phyloP scores from a whole-genome alignment of 2,329 filamentous ascomycete species.

The Cercospora brassicicola region DNA sequence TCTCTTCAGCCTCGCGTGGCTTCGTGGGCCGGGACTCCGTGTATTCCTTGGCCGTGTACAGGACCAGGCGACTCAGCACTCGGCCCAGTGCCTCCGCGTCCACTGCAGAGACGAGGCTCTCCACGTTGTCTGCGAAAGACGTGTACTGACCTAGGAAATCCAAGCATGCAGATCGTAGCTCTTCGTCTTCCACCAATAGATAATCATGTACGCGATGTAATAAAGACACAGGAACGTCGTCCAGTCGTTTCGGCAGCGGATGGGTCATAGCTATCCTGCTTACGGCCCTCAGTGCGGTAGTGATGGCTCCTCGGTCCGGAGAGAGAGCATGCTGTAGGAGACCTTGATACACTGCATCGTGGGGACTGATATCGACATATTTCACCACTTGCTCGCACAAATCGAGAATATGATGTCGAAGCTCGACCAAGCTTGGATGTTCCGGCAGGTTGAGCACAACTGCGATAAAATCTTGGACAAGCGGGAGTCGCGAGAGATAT shows the following conservation, averaged over 20 bases:
- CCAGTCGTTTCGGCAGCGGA: constrained; percentile 73
- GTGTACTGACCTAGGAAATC: constrained; percentile 98
- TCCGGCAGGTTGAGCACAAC: constrained; percentile 77
- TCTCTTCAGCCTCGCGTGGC: constrained; percentile 22
- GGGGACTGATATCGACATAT: constrained; percentile 68
- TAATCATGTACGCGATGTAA: constrained; percentile 70
- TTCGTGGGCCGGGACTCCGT: constrained; percentile 19
- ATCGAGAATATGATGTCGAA: constrained; percentile 88
- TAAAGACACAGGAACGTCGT: constrained; percentile 64
- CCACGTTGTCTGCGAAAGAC: constrained; percentile 78
- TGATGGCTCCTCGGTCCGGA: constrained; percentile 76
- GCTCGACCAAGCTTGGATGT: constrained; percentile 70
- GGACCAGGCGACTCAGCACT: constrained; percentile 76
- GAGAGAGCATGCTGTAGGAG: constrained; percentile 58
- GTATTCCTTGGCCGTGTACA: constrained; percentile 47
- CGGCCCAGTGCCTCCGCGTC: constrained; percentile 68
- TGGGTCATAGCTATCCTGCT: constrained; percentile 86
- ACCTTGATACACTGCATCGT: constrained; percentile 77
- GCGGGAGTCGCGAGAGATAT: constrained; percentile 72
- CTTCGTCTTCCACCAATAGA: constrained; percentile 82
- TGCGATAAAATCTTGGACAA: constrained; percentile 78
- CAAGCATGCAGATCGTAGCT: constrained; percentile 80
- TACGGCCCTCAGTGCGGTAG: constrained; percentile 77
- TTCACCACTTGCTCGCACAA: constrained; percentile 88
- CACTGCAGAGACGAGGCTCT: constrained; percentile 64